Evolutionary conservation across 2,329 filamentous ascomycete genomes (phyloP), one percentile per base, ranked within the genome.

Genomic region (Macrophomina pseudophaseolina): DNA sequence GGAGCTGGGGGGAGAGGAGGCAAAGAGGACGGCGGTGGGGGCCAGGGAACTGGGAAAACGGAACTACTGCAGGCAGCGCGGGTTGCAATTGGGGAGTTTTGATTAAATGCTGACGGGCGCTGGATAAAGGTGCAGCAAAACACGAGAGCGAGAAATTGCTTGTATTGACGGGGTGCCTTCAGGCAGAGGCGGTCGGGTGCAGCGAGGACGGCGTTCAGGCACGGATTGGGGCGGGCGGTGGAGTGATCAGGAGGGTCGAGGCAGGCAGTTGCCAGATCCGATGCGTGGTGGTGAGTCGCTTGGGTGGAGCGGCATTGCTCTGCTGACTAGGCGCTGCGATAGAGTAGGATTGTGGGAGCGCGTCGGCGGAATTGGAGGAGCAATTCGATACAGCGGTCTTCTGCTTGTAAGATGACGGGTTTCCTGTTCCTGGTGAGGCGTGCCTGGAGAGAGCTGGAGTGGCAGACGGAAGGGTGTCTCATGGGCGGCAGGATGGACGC

Each of bases 31-130:
- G 49, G 9, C 4, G 32, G 51, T 53, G 51, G 51, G 51, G 51
- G 28, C 5, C n/a, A 32, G 51, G 32, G 28, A 14, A 52, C 4
- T 28, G 51, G 32, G 35, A 18, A 38, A 28, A 18, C 32, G 32
- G 4, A 16, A 38, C 32, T 54, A 23, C 32, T 54, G 52, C 52
- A 54, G 16, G 52, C 18, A 9, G 28, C 40, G 52, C 33, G 38
- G 16, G 52, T 35, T 28, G 28, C 40, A 11, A 9, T 23, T 23
- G 23, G 23, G 23, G 18, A 6, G n/a, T 62, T 62, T 49, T 62
- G 58, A 62, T 62, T 62, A 28, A 62, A 62, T 62, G 58, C 58
- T 62, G 58, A 62, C 58, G 30, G 58, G 58, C 42, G 58, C 30
- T 62, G 58, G 58, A 62, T 62, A 62, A 49, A 38, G 30, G 42